Base-by-base conservation (phyloP, 345 rosid species). In the Luvunga scandens region DNA sequence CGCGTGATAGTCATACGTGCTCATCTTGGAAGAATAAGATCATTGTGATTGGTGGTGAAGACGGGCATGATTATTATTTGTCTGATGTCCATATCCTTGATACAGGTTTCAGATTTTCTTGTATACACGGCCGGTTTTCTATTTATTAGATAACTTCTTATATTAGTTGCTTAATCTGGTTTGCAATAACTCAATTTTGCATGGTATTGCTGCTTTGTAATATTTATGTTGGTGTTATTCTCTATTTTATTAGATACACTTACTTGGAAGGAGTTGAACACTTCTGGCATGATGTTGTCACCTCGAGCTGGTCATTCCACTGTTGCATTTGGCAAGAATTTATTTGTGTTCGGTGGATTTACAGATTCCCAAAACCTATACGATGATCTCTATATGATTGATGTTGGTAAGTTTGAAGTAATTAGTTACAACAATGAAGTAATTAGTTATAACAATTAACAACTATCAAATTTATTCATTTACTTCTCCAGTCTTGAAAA, bases 301-400 rank as follows among this genome's bases (percentile, higher is more conserved):
- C 98, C 99, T 73, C 92, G 99, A 83, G 99, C 98, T 82, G 99
- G 99, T 24, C 98, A 96, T 84, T 87, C 94, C 12, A 86, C 99
- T 33, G 89, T 91, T 83, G 87, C 97, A 73, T 84, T 96, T 81
- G 97, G 99, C 83, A 94, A 88, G 85, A 87, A 89, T 79, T 82
- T 96, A 69, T 93, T 89, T 85, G 98, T 96, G 69, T 96, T 91
- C 85, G 99, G 99, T 78, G 99, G 99, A 83, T 96, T 92, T 85
- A 90, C 98, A 0, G 97, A 92, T 85, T 92, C 95, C 63, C 98
- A 96, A 86, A 94, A 91, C 83, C 89, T 96, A 38, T 94, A 92
- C 22, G 94, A 94, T 79, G 98, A 94, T 77, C 86, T 94, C 21
- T 87, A 90, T 77, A 87, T 91, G 89, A 94, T 96, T 81, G 94